Percentiles rank a stretch among this genome's conserved stretches.
phyloP scores from a whole-genome alignment of 129 eudicot genomes.

The Lactuca sativa region DNA sequence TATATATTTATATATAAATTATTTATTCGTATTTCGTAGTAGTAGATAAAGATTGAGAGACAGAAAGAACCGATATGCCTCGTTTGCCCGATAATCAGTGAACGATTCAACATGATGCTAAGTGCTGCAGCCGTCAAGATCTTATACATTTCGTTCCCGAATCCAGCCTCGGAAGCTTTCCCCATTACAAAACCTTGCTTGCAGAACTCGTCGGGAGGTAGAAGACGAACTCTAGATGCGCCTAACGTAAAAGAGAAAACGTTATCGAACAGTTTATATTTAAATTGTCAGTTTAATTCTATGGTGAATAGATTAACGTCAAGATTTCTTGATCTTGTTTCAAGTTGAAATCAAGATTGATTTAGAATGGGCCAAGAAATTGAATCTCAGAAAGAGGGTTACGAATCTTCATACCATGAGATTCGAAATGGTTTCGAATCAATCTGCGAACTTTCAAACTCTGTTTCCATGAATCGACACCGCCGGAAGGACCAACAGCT shows the following conservation, averaged over 20 bases:
- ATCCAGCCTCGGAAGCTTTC: constrained; percentile 60
- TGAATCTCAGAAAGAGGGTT: background rate
- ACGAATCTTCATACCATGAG: constrained; percentile 31
- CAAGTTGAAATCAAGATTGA: background rate
- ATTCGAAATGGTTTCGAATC: constrained; percentile 42
- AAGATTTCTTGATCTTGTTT: background rate
- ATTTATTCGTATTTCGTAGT: background rate
- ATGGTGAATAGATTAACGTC: background rate
- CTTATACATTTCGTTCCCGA: constrained; percentile 66
- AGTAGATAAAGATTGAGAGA: constrained; percentile 17
- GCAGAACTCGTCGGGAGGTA: constrained; percentile 53
- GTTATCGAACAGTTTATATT: background rate
- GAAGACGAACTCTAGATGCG: constrained; percentile 44
- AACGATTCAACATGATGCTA: constrained; percentile 58
- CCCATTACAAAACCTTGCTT: constrained; percentile 51
- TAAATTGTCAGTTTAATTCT: background rate
- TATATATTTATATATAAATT: background rate
- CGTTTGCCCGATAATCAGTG: constrained; percentile 56
- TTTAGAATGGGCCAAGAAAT: background rate
- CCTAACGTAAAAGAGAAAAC: constrained; percentile 28
- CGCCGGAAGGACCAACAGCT: constrained; percentile 27
- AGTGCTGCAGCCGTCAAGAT: constrained; percentile 55
- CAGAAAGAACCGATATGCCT: constrained; percentile 55
- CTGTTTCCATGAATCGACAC: constrained; percentile 37
- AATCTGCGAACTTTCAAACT: constrained; percentile 41